Conservation (phyloP, 2,329 filamentous ascomycete genomes). For the Arthrobotrys musiformis region DNA sequence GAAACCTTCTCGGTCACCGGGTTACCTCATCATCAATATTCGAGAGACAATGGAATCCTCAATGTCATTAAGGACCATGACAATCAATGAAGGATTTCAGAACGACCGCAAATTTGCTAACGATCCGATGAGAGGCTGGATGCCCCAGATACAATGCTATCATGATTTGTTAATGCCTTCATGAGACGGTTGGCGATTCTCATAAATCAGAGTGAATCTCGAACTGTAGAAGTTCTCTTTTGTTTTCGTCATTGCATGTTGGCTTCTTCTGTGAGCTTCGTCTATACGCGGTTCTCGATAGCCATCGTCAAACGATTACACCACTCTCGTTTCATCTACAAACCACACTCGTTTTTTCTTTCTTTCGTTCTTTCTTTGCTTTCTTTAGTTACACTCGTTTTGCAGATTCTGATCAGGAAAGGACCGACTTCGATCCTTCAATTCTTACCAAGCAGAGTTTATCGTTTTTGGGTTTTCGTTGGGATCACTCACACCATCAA, state of each 20-base stretch:
- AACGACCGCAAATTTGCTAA: conserved; percentile 39
- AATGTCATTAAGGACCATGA: conserved; percentile 39
- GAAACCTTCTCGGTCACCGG: conserved; percentile 34
- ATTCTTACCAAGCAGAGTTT: conserved; percentile 8
- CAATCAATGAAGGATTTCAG: conserved; percentile 53
- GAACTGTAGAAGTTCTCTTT: conserved; percentile 25
- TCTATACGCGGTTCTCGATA: conserved; percentile 25
- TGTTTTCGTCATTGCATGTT: conserved; percentile 32
- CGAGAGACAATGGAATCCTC: conserved; percentile 48
- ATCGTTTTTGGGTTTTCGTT: conserved; percentile 30
- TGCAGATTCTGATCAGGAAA: conserved; percentile 1
- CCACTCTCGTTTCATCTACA: conserved; percentile 4
- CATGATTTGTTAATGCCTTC: conserved; percentile 48
- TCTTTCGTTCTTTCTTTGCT: background rate
- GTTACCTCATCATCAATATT: conserved; percentile 46
- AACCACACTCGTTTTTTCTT: background rate
- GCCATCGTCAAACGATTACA: conserved; percentile 26
- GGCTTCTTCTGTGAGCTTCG: background rate
- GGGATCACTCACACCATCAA: conserved; percentile 11
- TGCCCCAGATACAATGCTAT: conserved; percentile 36
- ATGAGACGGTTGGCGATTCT: conserved; percentile 30
- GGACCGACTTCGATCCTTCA: conserved; percentile 10
- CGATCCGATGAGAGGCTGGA: conserved; percentile 55
- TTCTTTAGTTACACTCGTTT: conserved; percentile 8
- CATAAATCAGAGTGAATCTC: conserved; percentile 50